Base-by-base conservation (phyloP, 2,329 filamentous ascomycete genomes). In the Neocucurbitaria cava region DNA sequence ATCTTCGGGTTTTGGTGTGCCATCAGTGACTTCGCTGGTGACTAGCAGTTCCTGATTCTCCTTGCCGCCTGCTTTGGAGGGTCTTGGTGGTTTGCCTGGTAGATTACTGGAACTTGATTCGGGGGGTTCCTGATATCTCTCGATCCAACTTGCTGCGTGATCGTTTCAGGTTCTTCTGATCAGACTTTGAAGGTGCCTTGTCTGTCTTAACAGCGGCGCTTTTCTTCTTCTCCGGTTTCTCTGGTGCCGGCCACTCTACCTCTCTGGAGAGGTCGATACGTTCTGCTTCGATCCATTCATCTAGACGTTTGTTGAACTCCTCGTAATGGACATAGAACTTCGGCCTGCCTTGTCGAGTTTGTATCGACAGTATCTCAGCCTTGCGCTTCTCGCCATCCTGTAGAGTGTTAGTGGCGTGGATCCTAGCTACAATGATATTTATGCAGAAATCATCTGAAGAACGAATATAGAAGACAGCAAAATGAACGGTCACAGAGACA, bases 251-350 rank as follows among this genome's bases (percentile, higher is more conserved):
- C 93, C 95, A 99, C 78, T 99, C 95, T 49, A 99, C 95, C 68
- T 97, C 93, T 64, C 92, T 88, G 1, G 85, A 82, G 53, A 99
- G 88, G 74, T 98, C 92, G 63, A 99, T 91, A 31, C 95, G 86
- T 31, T 86, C 83, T 26, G 89, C 85, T 1, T 90, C 83, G 9
- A 99, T 88, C 95, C 95, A 99, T 81, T 99, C 95, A 66, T 88
- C 85, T 28, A 88, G 79, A 81, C 87, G 86, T 68, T 98, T 98
- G 79, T 98, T 98, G 85, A 97, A 98, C 70, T 96, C 96, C 72
- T 96, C 92, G 75, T 97, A 98, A 76, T 98, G 96, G 69, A 96
- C 96, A 77, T 97, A 97, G 72, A 94, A 97, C 50, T 91, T 90
- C 35, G 91, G 89, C 15, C 90, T 89, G 69, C 91, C 94, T 76